Evolutionary conservation across 1,284 basidiomycete genomes (phyloP).

Genomic region (Volvariella volvacea): DNA sequence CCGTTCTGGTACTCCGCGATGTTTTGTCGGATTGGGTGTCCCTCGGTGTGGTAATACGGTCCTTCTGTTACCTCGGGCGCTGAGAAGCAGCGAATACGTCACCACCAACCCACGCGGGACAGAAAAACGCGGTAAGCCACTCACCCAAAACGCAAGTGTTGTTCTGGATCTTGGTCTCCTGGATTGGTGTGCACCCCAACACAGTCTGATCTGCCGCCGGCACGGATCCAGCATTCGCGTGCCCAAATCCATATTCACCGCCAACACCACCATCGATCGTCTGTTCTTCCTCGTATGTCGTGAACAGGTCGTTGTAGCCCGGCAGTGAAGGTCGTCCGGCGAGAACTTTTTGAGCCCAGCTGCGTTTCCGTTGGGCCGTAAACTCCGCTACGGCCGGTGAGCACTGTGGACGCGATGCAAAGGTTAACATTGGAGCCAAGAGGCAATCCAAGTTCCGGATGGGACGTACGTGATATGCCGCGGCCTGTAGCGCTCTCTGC

Average conservation of each 20-base stretch:
- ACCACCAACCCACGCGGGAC: not conserved
- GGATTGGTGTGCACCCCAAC: slow-evolving; percentile 35
- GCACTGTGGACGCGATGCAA: slow-evolving; percentile 23
- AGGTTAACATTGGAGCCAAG: not conserved
- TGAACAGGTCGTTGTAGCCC: slow-evolving; percentile 37
- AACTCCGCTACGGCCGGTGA: slow-evolving; percentile 42
- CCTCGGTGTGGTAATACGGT: slow-evolving; percentile 40
- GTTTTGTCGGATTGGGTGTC: slow-evolving; percentile 42
- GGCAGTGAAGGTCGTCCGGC: slow-evolving; percentile 33
- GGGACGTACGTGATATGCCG: slow-evolving; percentile 38
- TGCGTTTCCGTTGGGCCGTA: slow-evolving; percentile 36
- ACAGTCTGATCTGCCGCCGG: slow-evolving; percentile 20
- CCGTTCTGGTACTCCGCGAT: slow-evolving; percentile 43
- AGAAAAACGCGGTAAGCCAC: slow-evolving; percentile 15
- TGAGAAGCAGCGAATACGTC: slow-evolving; percentile 10
- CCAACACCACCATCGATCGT: slow-evolving; percentile 5
- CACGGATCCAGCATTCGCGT: slow-evolving; percentile 4
- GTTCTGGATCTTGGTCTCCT: slow-evolving; percentile 38
- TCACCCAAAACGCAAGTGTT: slow-evolving; percentile 34
- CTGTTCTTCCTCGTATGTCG: slow-evolving; percentile 24
- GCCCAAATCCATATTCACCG: not conserved
- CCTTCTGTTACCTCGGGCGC: slow-evolving; percentile 44
- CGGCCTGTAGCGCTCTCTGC: slow-evolving; percentile 37
- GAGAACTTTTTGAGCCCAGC: slow-evolving; percentile 37
- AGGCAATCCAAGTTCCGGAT: not conserved